A percentile compares a stretch with the other conserved stretches of the same genome.
Conservation (phyloP, 805 yeast species). For the Saturnispora hagleri region DNA sequence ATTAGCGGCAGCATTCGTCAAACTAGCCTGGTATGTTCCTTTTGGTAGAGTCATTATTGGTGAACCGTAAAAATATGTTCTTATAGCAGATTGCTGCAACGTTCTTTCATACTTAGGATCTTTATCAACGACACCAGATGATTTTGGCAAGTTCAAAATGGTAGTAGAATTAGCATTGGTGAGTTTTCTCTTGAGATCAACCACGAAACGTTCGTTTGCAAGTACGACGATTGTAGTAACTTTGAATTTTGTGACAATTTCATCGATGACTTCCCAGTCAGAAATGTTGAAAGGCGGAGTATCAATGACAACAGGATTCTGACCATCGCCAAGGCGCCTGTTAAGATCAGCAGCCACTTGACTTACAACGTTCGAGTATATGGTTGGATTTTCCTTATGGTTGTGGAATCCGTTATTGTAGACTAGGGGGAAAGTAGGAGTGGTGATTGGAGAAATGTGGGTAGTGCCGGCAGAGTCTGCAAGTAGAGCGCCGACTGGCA, state of each 20-base stretch:
- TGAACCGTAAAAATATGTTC: constrained; percentile 82
- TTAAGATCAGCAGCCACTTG: constrained; percentile 2
- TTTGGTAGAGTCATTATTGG: constrained; percentile 1
- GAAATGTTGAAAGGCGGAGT: constrained; percentile 55
- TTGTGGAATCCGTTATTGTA: constrained; percentile 2
- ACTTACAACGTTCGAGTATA: neutral
- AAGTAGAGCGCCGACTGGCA: neutral
- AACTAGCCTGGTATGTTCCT: constrained; percentile 23
- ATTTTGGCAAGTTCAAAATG: constrained; percentile 54
- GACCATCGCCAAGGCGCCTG: constrained; percentile 33
- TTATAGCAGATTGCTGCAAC: constrained; percentile 65
- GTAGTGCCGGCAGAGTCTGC: constrained; percentile 5
- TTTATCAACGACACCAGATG: constrained; percentile 70
- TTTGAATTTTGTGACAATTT: constrained; percentile 49
- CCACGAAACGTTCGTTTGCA: constrained; percentile 64
- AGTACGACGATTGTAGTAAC: constrained; percentile 54
- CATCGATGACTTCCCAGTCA: constrained; percentile 43
- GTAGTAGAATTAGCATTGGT: constrained; percentile 20
- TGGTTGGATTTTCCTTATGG: neutral
- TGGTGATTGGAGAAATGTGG: constrained; percentile 1
- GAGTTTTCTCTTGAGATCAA: constrained; percentile 51
- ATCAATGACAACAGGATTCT: constrained; percentile 58
- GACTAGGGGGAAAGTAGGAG: neutral
- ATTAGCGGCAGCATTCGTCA: constrained; percentile 25
- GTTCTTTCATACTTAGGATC: constrained; percentile 64